Percentiles rank a stretch among this genome's conserved stretches.
Conservation (phyloP, 345 rosid species). For the Dimocarpus longan region DNA sequence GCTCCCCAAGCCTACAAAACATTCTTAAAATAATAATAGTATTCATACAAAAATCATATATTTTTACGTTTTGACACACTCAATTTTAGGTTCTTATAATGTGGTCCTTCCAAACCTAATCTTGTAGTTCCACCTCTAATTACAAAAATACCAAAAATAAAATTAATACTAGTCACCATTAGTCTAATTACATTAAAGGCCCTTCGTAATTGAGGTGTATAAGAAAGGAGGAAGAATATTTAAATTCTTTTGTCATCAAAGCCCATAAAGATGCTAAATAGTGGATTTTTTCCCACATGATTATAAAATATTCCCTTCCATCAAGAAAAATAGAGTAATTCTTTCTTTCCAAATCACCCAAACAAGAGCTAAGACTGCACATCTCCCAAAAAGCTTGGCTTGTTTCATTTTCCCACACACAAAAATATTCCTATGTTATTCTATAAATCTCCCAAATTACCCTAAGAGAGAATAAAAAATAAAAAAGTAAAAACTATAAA, state of each 20-base stretch:
- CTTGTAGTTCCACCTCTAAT: too few species aligned
- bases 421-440: background rate
- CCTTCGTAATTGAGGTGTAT: background rate
- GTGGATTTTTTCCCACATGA: background rate
- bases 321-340: too few species aligned
- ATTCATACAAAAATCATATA: background rate
- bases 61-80: too few species aligned
- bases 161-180: too few species aligned
- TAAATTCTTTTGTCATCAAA: background rate
- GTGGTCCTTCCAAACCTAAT: background rate
- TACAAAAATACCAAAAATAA: background rate
- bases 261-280: background rate
- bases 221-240: background rate
- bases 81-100: background rate
- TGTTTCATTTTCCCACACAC: background rate
- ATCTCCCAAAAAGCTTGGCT: background rate
- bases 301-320: background rate
- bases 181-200: background rate
- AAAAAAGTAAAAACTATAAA: background rate
- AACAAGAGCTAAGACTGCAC: background rate
- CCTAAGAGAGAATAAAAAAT: background rate
- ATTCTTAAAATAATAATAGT: background rate
- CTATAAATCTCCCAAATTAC: background rate
- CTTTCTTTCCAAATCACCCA: background rate
- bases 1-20: background rate